These are phyloP conservation scores for Sporisorium reilianum DNA, from an alignment of 1,284 basidiomycete genomes.

Conservation along the genomic window DNA sequence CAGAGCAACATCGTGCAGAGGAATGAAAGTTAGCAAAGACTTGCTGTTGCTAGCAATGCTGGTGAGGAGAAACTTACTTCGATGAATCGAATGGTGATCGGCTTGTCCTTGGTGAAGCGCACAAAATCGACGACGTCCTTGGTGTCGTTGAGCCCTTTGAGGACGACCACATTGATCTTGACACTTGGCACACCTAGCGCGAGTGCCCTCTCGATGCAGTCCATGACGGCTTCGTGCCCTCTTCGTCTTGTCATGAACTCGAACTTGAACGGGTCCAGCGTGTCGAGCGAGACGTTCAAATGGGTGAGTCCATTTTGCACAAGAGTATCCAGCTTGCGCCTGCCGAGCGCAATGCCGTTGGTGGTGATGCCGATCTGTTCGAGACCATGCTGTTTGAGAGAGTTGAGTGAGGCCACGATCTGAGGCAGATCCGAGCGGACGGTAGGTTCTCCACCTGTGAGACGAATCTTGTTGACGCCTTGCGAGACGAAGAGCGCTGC, in stretches of 20 bases:
- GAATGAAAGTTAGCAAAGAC: not conserved
- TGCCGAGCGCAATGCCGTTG: constrained; percentile 81
- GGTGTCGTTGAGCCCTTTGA: constrained; percentile 81
- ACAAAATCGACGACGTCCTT: constrained; percentile 82
- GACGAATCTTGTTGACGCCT: constrained; percentile 85
- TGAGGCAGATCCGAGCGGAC: constrained; percentile 81
- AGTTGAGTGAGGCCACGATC: constrained; percentile 73
- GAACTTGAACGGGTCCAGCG: constrained; percentile 86
- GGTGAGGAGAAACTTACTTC: constrained; percentile 70
- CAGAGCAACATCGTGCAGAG: not conserved
- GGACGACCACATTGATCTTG: constrained; percentile 85
- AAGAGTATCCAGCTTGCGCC: constrained; percentile 77
- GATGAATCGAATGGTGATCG: constrained; percentile 83
- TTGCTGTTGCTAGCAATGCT: not conserved
- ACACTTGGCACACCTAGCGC: constrained; percentile 73
- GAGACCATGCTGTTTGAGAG: constrained; percentile 73
- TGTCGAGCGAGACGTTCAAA: constrained; percentile 80
- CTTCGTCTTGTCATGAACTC: constrained; percentile 80
- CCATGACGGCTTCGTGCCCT: constrained; percentile 81
- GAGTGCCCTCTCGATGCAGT: constrained; percentile 77
- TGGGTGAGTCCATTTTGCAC: constrained; percentile 82
- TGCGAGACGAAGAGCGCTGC: constrained; percentile 80
- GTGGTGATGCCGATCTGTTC: constrained; percentile 85
- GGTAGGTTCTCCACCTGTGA: constrained; percentile 90
- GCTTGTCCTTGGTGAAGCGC: constrained; percentile 76